A percentile compares a stretch with the other conserved stretches of the same genome.
phyloP scores from a whole-genome alignment of 257 asterid genomes.

The Lavandula angustifolia region DNA sequence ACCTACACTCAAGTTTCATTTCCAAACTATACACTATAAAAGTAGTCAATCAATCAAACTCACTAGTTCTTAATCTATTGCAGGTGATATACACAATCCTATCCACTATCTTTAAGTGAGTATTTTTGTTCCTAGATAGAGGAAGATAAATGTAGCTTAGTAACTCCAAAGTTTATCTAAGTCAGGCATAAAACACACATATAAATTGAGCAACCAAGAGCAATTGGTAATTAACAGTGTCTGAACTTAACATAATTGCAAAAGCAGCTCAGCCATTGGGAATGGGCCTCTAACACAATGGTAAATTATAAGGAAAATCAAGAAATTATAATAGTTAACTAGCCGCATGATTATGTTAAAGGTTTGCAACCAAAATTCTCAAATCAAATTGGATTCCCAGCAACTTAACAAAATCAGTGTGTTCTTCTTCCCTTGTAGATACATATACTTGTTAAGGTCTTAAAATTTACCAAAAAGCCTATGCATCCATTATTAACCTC shows the following conservation, averaged over 20 bases:
- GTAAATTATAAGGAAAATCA: not conserved
- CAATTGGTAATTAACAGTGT: not conserved
- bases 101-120: not conserved
- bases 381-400: not conserved
- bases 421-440: not conserved
- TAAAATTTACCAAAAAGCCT: not conserved
- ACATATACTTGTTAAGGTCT: not conserved
- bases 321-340: not conserved
- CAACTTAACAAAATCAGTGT: not conserved
- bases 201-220: not conserved
- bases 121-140: not conserved
- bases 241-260: not conserved
- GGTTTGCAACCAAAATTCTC: not conserved
- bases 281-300: not conserved
- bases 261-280: conserved; percentile 10
- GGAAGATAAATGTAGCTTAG: not conserved
- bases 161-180: not conserved
- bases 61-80: not conserved
- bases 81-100: not conserved
- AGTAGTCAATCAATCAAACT: not conserved
- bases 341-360: not conserved
- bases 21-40: not conserved
- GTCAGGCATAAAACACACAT: not conserved
- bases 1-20: not conserved
- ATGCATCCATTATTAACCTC: not conserved